Evolutionary conservation across 2,329 filamentous ascomycete species (phyloP).

Genomic region (Orbilia javanica): DNA sequence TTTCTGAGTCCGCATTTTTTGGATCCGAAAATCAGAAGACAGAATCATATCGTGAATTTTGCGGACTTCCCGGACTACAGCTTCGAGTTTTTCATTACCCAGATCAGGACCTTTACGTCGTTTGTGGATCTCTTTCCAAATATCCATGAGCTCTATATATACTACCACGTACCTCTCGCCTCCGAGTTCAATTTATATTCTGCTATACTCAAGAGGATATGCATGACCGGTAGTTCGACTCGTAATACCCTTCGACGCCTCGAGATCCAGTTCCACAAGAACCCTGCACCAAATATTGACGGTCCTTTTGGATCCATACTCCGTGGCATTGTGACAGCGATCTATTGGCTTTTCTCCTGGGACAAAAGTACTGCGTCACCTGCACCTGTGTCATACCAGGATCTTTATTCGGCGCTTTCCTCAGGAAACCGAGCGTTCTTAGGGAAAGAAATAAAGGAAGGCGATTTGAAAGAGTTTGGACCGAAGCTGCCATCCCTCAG

Average conservation of each 20-base stretch:
- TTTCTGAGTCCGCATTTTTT: neutral
- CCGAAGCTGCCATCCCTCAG: neutral
- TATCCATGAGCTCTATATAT: slow-evolving; percentile 5
- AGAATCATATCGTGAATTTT: slow-evolving; percentile 6
- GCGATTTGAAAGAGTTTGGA: neutral
- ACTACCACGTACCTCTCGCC: slow-evolving; percentile 6
- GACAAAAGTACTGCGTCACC: neutral
- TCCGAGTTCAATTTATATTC: slow-evolving; percentile 12
- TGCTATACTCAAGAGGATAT: slow-evolving; percentile 12
- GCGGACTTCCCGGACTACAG: neutral
- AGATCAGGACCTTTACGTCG: neutral
- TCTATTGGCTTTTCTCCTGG: slow-evolving; percentile 16
- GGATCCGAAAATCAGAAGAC: neutral
- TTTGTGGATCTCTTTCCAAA: neutral
- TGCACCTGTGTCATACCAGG: neutral
- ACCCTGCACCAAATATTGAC: slow-evolving; percentile 12
- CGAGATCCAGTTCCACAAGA: slow-evolving; percentile 1
- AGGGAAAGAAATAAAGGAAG: neutral
- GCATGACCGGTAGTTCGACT: neutral
- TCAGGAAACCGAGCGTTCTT: neutral
- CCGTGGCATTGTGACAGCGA: neutral
- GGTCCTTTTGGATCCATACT: slow-evolving; percentile 11
- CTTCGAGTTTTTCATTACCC: slow-evolving; percentile 8
- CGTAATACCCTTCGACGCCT: slow-evolving; percentile 1
- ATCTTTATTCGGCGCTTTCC: slow-evolving; percentile 6